A percentile compares a stretch with the other conserved stretches of the same genome.
Conservation (phyloP, 768 basidiomycete genomes). For the Phanerodontia chrysosporium region DNA sequence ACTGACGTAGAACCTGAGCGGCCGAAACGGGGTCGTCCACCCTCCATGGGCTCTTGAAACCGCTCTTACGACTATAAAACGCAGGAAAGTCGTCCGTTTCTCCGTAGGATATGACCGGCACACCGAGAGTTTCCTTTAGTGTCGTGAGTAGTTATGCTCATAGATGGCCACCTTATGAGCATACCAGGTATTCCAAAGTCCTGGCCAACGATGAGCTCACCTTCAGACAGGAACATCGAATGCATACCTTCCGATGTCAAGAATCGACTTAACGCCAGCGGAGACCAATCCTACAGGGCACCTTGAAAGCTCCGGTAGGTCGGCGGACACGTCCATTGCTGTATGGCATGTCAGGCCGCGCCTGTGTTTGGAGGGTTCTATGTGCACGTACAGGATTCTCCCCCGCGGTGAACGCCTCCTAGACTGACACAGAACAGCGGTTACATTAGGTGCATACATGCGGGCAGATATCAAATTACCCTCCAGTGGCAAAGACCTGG, state of each 20-base stretch:
- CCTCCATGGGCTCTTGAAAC: slow-evolving; percentile 80
- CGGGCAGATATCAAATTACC: slow-evolving; percentile 54
- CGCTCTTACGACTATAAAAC: slow-evolving; percentile 84
- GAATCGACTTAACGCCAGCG: slow-evolving; percentile 90
- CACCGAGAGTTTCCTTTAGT: slow-evolving; percentile 86
- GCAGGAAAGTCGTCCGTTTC: slow-evolving; percentile 84
- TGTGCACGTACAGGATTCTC: slow-evolving; percentile 60
- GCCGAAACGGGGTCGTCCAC: slow-evolving; percentile 58
- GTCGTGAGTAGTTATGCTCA: background rate
- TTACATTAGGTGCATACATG: no score
- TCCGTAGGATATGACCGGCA: slow-evolving; percentile 82
- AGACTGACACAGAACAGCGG: slow-evolving; percentile 37
- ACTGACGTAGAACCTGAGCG: slow-evolving; percentile 71
- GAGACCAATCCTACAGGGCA: slow-evolving; percentile 92
- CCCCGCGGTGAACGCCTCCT: slow-evolving; percentile 82
- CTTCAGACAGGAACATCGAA: background rate
- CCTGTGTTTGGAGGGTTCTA: no score
- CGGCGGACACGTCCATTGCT: slow-evolving; percentile 96
- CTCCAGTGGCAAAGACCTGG: slow-evolving; percentile 89
- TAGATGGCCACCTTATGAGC: slow-evolving; percentile 15
- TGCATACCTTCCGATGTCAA: slow-evolving; percentile 79
- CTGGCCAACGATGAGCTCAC: slow-evolving; percentile 31
- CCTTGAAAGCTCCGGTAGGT: slow-evolving; percentile 82
- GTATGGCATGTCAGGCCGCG: slow-evolving; percentile 2
- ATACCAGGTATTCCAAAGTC: slow-evolving; percentile 75